Evolutionary conservation across 2,329 filamentous ascomycete species (phyloP).

Genomic region (Canariomyces notabilis): DNA sequence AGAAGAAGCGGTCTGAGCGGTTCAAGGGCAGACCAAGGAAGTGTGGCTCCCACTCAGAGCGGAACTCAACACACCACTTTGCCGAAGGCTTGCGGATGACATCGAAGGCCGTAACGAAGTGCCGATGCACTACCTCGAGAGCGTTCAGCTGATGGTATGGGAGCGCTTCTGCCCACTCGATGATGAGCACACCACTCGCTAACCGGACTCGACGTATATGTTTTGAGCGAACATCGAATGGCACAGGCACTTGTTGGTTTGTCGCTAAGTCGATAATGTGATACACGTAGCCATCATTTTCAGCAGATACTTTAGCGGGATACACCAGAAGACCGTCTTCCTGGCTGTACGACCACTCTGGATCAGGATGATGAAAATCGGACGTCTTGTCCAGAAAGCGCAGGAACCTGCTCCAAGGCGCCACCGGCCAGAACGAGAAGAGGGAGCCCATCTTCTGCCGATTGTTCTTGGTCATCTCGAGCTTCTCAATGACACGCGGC

Average conservation of each 20-base stretch:
- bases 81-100: constrained; percentile 29
- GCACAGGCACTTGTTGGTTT: constrained; percentile 39
- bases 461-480: constrained; percentile 35
- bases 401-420: constrained; percentile 43
- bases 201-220: constrained; percentile 52
- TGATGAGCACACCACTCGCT: constrained; percentile 48
- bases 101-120: constrained; percentile 57
- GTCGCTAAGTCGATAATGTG: constrained; percentile 48
- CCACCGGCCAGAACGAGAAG: constrained; percentile 32
- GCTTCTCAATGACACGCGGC: constrained; percentile 42
- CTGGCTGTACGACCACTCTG: constrained; percentile 49
- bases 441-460: constrained; percentile 14
- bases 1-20: constrained; percentile 57
- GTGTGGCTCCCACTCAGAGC: constrained; percentile 58
- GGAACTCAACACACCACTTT: constrained; percentile 43
- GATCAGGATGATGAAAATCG: constrained; percentile 42
- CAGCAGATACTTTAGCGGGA: constrained; percentile 29
- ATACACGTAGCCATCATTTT: constrained; percentile 27
- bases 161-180: constrained; percentile 58
- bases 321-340: constrained; percentile 54
- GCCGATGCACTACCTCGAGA: constrained; percentile 47
- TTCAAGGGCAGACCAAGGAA: constrained; percentile 51
- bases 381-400: constrained; percentile 36
- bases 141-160: constrained; percentile 49
- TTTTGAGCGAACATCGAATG: constrained; percentile 46